Evolutionary conservation across 768 basidiomycete genomes (phyloP).

Genomic region (Amanita muscaria): DNA sequence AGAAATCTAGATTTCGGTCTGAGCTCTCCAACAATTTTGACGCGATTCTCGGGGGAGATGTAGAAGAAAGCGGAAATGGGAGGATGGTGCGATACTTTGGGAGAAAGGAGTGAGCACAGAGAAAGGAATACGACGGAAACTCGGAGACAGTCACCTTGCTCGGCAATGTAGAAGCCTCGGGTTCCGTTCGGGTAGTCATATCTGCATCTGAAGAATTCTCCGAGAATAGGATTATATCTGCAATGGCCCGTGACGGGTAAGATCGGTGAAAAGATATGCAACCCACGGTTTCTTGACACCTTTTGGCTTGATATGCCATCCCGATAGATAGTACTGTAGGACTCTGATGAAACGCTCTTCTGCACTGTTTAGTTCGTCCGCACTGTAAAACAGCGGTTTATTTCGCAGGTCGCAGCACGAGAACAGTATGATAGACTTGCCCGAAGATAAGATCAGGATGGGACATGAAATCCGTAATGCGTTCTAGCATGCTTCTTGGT

Average conservation of each 20-base stretch:
- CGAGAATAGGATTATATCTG: conserved; percentile 94
- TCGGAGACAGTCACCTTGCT: conserved; percentile 58
- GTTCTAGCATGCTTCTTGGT: conserved; percentile 93
- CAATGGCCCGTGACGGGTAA: not conserved
- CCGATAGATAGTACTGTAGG: conserved; percentile 91
- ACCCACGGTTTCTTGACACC: conserved; percentile 98
- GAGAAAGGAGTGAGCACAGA: conserved; percentile 1
- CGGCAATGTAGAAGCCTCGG: conserved; percentile 91
- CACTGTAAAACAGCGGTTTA: conserved; percentile 34
- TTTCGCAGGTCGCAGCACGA: conserved; percentile 1
- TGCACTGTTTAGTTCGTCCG: conserved; percentile 69
- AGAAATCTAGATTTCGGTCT: conserved; percentile 94
- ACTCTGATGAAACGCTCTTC: conserved; percentile 90
- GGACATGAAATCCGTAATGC: conserved; percentile 98
- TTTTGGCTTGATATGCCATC: conserved; percentile 99
- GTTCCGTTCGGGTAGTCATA: conserved; percentile 90
- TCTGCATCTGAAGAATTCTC: conserved; percentile 95
- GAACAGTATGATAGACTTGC: conserved; percentile 34
- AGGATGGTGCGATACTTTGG: conserved; percentile 85
- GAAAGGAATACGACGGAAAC: not conserved
- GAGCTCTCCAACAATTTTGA: conserved; percentile 86
- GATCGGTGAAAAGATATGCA: conserved; percentile 8
- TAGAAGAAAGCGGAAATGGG: conserved; percentile 96
- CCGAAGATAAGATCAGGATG: conserved; percentile 97
- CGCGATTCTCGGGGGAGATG: conserved; percentile 80